These are phyloP conservation scores for Cocos nucifera DNA, from an alignment of 176 grass and related monocot genomes.

Conservation along the genomic window DNA sequence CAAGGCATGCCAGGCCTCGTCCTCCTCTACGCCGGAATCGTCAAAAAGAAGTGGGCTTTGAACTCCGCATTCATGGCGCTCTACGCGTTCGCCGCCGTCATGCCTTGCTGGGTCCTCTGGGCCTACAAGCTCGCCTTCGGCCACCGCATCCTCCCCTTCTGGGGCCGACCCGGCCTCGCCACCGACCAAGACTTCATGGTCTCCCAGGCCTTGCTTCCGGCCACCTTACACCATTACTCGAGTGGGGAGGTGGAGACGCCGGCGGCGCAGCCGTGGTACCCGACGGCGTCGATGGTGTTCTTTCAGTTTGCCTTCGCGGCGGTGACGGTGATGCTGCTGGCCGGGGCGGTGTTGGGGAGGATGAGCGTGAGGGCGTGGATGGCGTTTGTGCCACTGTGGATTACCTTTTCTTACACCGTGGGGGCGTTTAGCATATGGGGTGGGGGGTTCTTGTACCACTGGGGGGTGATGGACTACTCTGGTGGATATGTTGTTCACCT, in stretches of 20 bases:
- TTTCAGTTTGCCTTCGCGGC: constrained; percentile 68
- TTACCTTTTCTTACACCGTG: constrained; percentile 61
- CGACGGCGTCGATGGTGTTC: constrained; percentile 57
- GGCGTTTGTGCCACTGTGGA: constrained; percentile 63
- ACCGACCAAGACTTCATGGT: constrained; percentile 41
- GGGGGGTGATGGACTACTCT: constrained; percentile 36
- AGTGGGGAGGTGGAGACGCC: constrained; percentile 29
- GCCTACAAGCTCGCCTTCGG: constrained; percentile 37
- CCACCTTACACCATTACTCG: constrained; percentile 36
- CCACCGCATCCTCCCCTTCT: constrained; percentile 57
- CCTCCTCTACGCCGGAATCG: constrained; percentile 33
- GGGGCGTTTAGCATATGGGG: constrained; percentile 73
- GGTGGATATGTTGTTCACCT: constrained; percentile 37
- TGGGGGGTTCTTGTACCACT: constrained; percentile 66
- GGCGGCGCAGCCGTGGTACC: constrained; percentile 49
- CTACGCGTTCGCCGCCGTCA: constrained; percentile 24
- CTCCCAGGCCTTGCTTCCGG: constrained; percentile 30
- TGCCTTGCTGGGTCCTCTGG: constrained; percentile 21
- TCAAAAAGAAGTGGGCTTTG: constrained; percentile 29
- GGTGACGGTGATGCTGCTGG: constrained; percentile 65
- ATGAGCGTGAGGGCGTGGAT: constrained; percentile 90
- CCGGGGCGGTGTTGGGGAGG: constrained; percentile 54
- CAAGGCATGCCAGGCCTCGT: constrained; percentile 30
- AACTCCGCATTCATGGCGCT: constrained; percentile 44
- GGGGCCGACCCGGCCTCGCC: constrained; percentile 46